A percentile compares a stretch with the other conserved stretches of the same genome.
Conservation (phyloP, 495 filamentous ascomycete genomes). For the Talaromyces wortmannii region DNA sequence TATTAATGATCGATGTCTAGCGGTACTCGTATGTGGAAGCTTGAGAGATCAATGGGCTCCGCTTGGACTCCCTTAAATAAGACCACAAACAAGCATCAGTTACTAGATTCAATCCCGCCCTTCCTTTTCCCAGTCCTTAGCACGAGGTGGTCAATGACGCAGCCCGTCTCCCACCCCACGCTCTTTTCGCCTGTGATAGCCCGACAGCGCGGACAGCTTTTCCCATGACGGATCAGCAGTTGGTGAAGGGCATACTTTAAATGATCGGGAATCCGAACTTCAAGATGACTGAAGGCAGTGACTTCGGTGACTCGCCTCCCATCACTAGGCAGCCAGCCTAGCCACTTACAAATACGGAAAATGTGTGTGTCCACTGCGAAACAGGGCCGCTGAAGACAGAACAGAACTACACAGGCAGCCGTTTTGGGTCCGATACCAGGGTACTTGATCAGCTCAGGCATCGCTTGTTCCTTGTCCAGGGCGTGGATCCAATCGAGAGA, state of each 20-base stretch:
- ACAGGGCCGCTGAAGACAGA: slow-evolving; percentile 69
- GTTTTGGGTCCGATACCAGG: slow-evolving; percentile 91
- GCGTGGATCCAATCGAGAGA: slow-evolving; percentile 74
- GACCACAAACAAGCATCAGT: too few relatives aligned
- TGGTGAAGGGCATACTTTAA: slow-evolving; percentile 88
- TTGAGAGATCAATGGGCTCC: too few relatives aligned
- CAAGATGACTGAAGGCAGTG: slow-evolving; percentile 71
- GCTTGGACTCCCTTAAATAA: too few relatives aligned
- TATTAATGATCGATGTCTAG: too few relatives aligned
- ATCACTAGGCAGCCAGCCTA: slow-evolving; percentile 66
- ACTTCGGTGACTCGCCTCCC: slow-evolving; percentile 50
- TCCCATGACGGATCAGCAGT: slow-evolving; percentile 81
- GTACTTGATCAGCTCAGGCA: slow-evolving; percentile 66
- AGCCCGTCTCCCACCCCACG: slow-evolving; percentile 40
- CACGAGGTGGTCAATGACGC: slow-evolving; percentile 45
- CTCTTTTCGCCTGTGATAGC: slow-evolving; percentile 42
- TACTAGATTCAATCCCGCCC: slow-evolving; percentile 1
- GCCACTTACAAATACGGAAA: slow-evolving; percentile 72
- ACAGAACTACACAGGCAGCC: slow-evolving; percentile 76
- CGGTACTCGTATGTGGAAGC: too few relatives aligned
- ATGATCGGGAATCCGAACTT: slow-evolving; percentile 73
- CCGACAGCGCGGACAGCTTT: slow-evolving; percentile 69
- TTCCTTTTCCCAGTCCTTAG: slow-evolving; percentile 36
- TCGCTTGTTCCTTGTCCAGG: slow-evolving; percentile 59
- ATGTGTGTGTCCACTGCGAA: slow-evolving; percentile 88